Evolutionary conservation across 192 early-diverging fungal species (phyloP).

Genomic region (Coemansia sp.): DNA sequence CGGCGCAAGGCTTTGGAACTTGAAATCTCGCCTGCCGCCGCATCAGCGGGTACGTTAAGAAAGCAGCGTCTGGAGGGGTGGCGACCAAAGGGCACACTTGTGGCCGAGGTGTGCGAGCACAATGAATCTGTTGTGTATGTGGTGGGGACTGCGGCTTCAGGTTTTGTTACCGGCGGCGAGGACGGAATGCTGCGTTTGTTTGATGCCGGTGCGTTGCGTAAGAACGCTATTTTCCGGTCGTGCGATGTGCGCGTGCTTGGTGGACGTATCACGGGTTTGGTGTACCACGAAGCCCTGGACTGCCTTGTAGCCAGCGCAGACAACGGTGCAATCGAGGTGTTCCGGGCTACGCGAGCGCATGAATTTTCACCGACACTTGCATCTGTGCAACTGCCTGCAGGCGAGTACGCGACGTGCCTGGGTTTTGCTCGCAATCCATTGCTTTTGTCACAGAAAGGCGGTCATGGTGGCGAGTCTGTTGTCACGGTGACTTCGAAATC

Average conservation of each 20-base stretch:
- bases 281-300: constrained; percentile 76
- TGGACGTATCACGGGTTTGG: constrained; percentile 70
- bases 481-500: constrained; percentile 39
- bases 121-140: constrained; percentile 72
- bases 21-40: constrained; percentile 23
- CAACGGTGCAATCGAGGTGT: constrained; percentile 78
- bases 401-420: constrained; percentile 26
- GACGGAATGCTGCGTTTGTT: constrained; percentile 83
- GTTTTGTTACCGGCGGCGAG: constrained; percentile 80
- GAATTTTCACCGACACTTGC: constrained; percentile 19
- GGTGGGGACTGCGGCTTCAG: constrained; percentile 64
- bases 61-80: constrained; percentile 52
- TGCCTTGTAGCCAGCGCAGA: constrained; percentile 76
- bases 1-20: constrained; percentile 57
- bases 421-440: constrained; percentile 6
- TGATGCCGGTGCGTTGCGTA: constrained; percentile 76
- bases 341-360: constrained; percentile 44
- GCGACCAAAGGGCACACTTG: constrained; percentile 74
- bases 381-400: constrained; percentile 1
- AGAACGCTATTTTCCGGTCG: constrained; percentile 79
- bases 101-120: constrained; percentile 84
- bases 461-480: constrained; percentile 14
- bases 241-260: constrained; percentile 67
- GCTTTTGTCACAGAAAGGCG: too few species aligned
- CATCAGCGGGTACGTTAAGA: constrained; percentile 17